Evolutionary conservation across 2,329 filamentous ascomycete species (phyloP).

Genomic region (Chaetothyriales sp.): DNA sequence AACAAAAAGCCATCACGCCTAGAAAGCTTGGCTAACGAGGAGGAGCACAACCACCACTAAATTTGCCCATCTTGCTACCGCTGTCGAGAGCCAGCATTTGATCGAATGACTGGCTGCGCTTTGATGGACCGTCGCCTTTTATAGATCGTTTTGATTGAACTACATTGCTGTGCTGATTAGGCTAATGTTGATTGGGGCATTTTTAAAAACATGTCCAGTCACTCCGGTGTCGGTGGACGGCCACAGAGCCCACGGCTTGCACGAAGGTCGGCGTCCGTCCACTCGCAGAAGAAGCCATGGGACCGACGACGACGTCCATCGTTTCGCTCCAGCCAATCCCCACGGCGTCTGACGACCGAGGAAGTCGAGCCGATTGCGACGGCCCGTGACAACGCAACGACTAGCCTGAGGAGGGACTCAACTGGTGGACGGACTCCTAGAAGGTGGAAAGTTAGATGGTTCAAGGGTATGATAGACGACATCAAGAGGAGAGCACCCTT

Average conservation of each 20-base stretch:
- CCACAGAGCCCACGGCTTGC: not conserved
- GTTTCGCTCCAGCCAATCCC: slow-evolving; percentile 12
- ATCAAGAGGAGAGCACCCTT: slow-evolving; percentile 59
- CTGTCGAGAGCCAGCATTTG: not conserved
- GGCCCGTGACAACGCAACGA: too few relatives aligned
- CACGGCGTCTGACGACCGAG: not conserved
- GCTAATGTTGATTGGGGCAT: not conserved
- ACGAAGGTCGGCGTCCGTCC: slow-evolving; percentile 12
- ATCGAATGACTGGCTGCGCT: not conserved
- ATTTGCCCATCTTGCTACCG: not conserved
- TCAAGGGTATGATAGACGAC: slow-evolving; percentile 70
- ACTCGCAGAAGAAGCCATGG: slow-evolving; percentile 13
- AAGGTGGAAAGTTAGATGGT: slow-evolving; percentile 66
- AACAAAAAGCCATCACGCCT: not conserved
- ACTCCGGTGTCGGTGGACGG: not conserved
- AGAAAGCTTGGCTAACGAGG: not conserved
- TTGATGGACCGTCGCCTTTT: not conserved
- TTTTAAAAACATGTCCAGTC: not conserved
- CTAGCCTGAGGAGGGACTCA: too few relatives aligned
- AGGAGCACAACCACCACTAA: not conserved
- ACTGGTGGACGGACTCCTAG: slow-evolving; percentile 11
- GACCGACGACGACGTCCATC: slow-evolving; percentile 8
- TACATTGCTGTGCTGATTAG: not conserved
- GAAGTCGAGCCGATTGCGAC: not conserved
- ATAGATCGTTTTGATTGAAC: not conserved